Conservation (phyloP, 2,329 filamentous ascomycete species). For the Ramichloridium luteum region DNA sequence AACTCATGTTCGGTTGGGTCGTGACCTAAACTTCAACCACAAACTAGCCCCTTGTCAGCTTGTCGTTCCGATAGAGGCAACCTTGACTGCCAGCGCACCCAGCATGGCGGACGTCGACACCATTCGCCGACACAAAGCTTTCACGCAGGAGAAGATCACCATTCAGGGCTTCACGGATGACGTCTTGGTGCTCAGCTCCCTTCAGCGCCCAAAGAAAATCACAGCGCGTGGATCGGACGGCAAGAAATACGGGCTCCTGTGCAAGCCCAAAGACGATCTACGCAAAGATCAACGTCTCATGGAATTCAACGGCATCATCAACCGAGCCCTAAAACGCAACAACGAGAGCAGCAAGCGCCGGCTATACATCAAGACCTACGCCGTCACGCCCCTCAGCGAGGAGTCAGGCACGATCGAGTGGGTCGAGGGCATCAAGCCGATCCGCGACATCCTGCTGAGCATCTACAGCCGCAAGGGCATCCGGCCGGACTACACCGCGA, state of each 20-base stretch:
- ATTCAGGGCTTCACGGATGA: constrained; percentile 74
- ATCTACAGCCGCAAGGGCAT: constrained; percentile 68
- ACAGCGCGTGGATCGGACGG: constrained; percentile 83
- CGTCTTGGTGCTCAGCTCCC: constrained; percentile 76
- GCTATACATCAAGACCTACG: constrained; percentile 93
- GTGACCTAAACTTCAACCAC: constrained; percentile 72
- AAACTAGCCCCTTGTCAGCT: constrained; percentile 70
- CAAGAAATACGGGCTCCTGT: constrained; percentile 74
- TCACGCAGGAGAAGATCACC: constrained; percentile 73
- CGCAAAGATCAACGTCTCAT: constrained; percentile 95
- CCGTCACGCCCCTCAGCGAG: constrained; percentile 91
- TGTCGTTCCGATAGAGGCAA: constrained; percentile 79
- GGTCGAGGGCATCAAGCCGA: constrained; percentile 89
- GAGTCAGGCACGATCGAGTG: constrained; percentile 97
- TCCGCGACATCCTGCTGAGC: constrained; percentile 77
- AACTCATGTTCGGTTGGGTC: constrained; percentile 60
- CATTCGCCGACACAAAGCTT: constrained; percentile 64
- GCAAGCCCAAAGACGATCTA: constrained; percentile 96
- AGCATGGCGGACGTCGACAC: constrained; percentile 55
- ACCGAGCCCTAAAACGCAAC: constrained; percentile 81
- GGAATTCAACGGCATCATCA: constrained; percentile 99
- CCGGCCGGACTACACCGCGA: constrained; percentile 51
- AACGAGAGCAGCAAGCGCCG: constrained; percentile 81
- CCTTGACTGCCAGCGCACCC: constrained; percentile 71
- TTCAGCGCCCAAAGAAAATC: constrained; percentile 84